Evolutionary conservation across 202 grass and related monocot genomes (phyloP).

Genomic region (Digitaria exilis): DNA sequence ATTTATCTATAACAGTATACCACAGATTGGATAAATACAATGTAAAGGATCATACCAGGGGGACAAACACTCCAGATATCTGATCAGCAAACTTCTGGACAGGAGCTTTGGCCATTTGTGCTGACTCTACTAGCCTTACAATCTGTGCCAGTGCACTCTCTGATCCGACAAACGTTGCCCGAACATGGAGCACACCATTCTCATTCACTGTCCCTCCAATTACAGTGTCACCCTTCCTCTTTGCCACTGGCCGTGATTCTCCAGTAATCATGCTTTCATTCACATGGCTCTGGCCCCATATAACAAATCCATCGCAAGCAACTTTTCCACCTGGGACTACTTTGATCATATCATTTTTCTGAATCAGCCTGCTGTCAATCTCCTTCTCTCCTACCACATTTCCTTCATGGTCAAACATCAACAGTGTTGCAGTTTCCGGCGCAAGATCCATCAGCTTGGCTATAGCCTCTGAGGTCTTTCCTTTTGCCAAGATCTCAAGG

Average conservation of each 20-base stretch:
- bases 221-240: constrained; percentile 84
- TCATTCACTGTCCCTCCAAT: constrained; percentile 95
- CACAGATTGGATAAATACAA: constrained; percentile 11
- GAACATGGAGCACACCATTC: constrained; percentile 90
- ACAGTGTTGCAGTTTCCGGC: constrained; percentile 72
- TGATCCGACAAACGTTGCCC: constrained; percentile 87
- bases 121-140: constrained; percentile 86
- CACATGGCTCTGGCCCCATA: constrained; percentile 95
- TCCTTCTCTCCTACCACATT: constrained; percentile 72
- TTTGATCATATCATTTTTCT: constrained; percentile 98
- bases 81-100: constrained; percentile 94
- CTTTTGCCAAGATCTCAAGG: constrained; percentile 97
- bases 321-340: constrained; percentile 84
- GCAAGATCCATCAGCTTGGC: constrained; percentile 95
- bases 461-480: constrained; percentile 94
- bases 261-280: constrained; percentile 99
- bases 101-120: constrained; percentile 95
- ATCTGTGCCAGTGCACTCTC: constrained; percentile 90
- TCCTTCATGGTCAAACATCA: constrained; percentile 59
- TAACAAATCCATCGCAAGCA: constrained; percentile 93
- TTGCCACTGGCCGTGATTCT: constrained; percentile 82
- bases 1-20: background rate
- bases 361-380: constrained; percentile 87
- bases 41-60: constrained; percentile 55
- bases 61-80: constrained; percentile 92